Evolutionary conservation across 1,284 basidiomycete genomes (phyloP).

Genomic region (Neolentinus lepideus): DNA sequence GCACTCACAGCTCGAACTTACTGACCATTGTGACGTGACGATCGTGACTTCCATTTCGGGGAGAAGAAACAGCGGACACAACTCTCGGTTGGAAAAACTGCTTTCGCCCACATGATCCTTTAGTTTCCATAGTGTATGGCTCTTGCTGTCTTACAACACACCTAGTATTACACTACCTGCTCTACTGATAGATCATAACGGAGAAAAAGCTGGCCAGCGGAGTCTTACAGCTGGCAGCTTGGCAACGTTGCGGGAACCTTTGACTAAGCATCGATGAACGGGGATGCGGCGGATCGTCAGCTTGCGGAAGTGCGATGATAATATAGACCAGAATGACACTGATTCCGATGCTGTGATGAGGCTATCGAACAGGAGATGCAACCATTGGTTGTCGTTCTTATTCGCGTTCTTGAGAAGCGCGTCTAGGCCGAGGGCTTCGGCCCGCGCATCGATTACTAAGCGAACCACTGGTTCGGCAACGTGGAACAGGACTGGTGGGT

Average conservation of each 20-base stretch:
- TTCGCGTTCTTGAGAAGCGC: conserved; percentile 1
- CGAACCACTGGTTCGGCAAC: too few species aligned
- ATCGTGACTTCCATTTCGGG: conserved; percentile 1
- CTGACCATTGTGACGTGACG: conserved; percentile 1
- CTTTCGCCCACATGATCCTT: not conserved
- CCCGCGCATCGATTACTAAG: not conserved
- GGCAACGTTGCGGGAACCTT: not conserved
- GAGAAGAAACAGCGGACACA: not conserved
- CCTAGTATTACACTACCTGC: too few species aligned
- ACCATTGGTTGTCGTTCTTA: not conserved
- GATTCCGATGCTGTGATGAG: too few species aligned
- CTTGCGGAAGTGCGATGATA: too few species aligned
- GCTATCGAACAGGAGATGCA: not conserved
- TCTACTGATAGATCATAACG: too few species aligned
- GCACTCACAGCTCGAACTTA: not conserved
- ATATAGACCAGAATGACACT: too few species aligned
- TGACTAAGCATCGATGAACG: not conserved
- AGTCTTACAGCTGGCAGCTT: not conserved
- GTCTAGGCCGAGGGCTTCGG: not conserved
- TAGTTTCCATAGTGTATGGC: not conserved
- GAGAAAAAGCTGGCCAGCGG: not conserved
- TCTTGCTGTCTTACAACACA: not conserved
- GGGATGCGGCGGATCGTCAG: too few species aligned
- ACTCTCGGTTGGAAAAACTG: not conserved
- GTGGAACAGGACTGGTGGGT: too few species aligned